These are phyloP conservation scores for Plantago major DNA, from an alignment of 257 asterid genomes.

Conservation along the genomic window DNA sequence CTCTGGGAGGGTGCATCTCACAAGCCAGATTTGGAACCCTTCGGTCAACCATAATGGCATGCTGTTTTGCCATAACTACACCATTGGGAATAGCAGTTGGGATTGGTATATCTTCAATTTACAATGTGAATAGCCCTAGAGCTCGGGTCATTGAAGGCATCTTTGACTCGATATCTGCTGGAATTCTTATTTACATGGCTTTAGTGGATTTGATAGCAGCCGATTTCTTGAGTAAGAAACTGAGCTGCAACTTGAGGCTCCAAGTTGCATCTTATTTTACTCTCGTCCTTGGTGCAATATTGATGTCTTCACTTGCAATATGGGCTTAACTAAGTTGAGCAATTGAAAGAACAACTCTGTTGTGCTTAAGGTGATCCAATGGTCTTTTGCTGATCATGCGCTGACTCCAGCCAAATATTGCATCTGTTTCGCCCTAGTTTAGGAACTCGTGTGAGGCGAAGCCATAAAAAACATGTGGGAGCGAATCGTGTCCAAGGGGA, in stretches of 20 bases:
- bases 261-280: constrained; percentile 67
- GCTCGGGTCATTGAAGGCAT: constrained; percentile 70
- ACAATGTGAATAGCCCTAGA: constrained; percentile 69
- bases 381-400: no score
- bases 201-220: constrained; percentile 90
- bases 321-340: constrained; percentile 46
- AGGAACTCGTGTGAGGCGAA: no score
- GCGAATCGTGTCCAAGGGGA: no score
- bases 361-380: no score
- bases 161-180: constrained; percentile 78
- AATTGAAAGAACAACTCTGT: no score
- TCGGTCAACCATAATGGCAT: constrained; percentile 70
- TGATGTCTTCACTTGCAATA: constrained; percentile 76
- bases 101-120: constrained; percentile 51
- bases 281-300: constrained; percentile 69
- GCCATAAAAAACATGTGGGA: no score
- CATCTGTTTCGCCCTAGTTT: no score
- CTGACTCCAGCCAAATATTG: no score
- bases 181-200: constrained; percentile 91
- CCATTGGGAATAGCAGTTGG: constrained; percentile 75
- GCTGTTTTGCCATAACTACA: constrained; percentile 82
- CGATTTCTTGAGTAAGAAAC: constrained; percentile 85
- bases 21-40: constrained; percentile 61
- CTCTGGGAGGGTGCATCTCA: constrained; percentile 95
- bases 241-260: constrained; percentile 38